Conservation (phyloP, 371 early-diverging fungal species). For the Mucor racemosus region DNA sequence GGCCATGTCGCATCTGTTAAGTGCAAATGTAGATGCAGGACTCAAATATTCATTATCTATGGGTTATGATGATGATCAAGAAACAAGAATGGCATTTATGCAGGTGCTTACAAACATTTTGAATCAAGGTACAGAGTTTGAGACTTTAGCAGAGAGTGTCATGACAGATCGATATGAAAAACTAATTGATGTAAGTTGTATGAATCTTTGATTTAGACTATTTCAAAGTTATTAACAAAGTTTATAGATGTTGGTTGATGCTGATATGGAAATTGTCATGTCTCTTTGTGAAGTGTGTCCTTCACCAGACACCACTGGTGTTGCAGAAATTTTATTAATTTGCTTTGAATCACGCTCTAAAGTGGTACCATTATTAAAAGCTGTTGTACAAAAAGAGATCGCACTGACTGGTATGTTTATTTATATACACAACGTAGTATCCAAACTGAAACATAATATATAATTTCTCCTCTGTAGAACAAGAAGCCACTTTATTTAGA, state of each 20-base stretch:
- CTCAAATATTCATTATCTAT: constrained; percentile 88
- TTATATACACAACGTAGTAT: not conserved
- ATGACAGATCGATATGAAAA: constrained; percentile 77
- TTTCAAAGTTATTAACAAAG: not conserved
- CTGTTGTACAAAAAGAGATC: constrained; percentile 83
- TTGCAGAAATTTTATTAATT: constrained; percentile 74
- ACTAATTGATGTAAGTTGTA: constrained; percentile 66
- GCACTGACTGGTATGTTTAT: constrained; percentile 61
- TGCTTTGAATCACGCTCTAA: constrained; percentile 80
- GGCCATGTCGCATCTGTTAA: constrained; percentile 86
- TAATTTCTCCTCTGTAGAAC: constrained; percentile 48
- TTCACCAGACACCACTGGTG: constrained; percentile 81
- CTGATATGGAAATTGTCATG: constrained; percentile 76
- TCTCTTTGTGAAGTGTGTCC: constrained; percentile 89
- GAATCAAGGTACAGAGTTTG: constrained; percentile 87
- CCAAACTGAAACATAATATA: too few species aligned
- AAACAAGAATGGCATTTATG: constrained; percentile 89
- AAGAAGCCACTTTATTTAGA: constrained; percentile 87
- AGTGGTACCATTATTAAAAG: constrained; percentile 71
- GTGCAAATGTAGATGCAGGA: constrained; percentile 91
- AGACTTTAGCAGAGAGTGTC: constrained; percentile 78
- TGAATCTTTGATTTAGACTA: too few species aligned
- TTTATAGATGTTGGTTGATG: constrained; percentile 60
- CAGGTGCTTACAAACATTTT: constrained; percentile 91
- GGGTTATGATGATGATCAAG: constrained; percentile 91